Base-by-base conservation (phyloP, 192 early-diverging fungal species). In the Podila verticillata region DNA sequence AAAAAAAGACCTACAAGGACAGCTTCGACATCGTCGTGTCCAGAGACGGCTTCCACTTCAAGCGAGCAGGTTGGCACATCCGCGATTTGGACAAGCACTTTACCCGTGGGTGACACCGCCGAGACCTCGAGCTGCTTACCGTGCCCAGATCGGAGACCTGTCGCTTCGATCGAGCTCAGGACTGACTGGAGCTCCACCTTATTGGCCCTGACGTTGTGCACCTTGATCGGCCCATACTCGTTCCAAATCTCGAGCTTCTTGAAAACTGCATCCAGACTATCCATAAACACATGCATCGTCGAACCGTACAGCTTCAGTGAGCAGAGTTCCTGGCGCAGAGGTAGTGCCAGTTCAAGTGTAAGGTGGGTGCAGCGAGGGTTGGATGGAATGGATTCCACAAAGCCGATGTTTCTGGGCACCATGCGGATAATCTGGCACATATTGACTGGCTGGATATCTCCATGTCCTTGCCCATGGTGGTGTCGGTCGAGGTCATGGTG, bases 61-160 rank as follows among this genome's bases (percentile, higher is more conserved):
- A 64, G 47, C 47, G 3, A 47, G 7, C 39, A 28, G 2, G 44
- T 30, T 10, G 63, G 63, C 15, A n/a, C 63, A 6, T 48, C 47
- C 13, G 63, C 44, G 5, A 64, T 47, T 9, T n/a, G 44, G 10
- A 64, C 47, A 10, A 24, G 24, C 36, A 64, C 47, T 9, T 22
- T 39, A 26, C 63, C 47, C 28, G 47, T 47, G n/a, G 63, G 63
- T 2, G 63, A 64, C 7, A 64, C 63, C 5, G 63, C 63, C 24
- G 47, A 64, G 24, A 64, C 26, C 5, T 64, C 48, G 13, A 64
- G 47, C 10, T 47, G 36, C 19, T 64, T 51, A n/a, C 47, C 63
- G 49, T 48, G 36, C 44, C 48, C 63, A 7, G 63, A 64, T 26
- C 47, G 36, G 9, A 64, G 36, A 3, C 44, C 47, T 12, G 20